A percentile compares a stretch with the other conserved stretches of the same genome.
phyloP scores from a whole-genome alignment of 1,284 basidiomycete genomes.

The Garcileccinum viscosum region DNA sequence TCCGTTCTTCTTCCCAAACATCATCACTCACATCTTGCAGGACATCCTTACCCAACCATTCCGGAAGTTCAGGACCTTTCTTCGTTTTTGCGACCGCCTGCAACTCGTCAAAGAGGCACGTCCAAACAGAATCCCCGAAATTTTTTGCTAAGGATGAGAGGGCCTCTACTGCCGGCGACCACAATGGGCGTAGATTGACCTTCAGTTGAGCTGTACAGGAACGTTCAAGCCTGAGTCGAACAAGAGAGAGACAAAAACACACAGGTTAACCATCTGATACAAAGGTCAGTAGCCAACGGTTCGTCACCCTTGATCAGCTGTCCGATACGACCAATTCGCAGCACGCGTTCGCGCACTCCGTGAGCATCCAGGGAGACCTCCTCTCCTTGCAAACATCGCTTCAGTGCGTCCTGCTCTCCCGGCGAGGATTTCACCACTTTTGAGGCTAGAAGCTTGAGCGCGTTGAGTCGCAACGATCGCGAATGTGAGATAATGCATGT shows the following conservation, averaged over 20 bases:
- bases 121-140: slow-evolving; percentile 78
- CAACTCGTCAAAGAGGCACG: slow-evolving; percentile 70
- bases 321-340: slow-evolving; percentile 70
- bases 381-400: slow-evolving; percentile 75
- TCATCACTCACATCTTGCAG: slow-evolving; percentile 44
- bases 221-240: background rate
- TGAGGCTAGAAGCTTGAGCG: slow-evolving; percentile 60
- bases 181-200: slow-evolving; percentile 88
- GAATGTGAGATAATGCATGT: slow-evolving; percentile 64
- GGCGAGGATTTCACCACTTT: slow-evolving; percentile 47
- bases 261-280: slow-evolving; percentile 71
- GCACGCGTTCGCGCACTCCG: slow-evolving; percentile 82
- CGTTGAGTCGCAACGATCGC: slow-evolving; percentile 57
- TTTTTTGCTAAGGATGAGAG: slow-evolving; percentile 64
- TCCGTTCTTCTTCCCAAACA: slow-evolving; percentile 69
- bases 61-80: slow-evolving; percentile 13
- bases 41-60: slow-evolving; percentile 22
- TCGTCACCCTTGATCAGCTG: slow-evolving; percentile 61
- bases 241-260: slow-evolving; percentile 25
- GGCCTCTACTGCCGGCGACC: slow-evolving; percentile 80
- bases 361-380: slow-evolving; percentile 76
- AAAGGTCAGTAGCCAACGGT: slow-evolving; percentile 58
- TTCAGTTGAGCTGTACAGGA: slow-evolving; percentile 80
- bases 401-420: slow-evolving; percentile 62
- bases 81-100: slow-evolving; percentile 32